Conservation (phyloP, 257 asterid species). For the Knoxia roxburghii region DNA sequence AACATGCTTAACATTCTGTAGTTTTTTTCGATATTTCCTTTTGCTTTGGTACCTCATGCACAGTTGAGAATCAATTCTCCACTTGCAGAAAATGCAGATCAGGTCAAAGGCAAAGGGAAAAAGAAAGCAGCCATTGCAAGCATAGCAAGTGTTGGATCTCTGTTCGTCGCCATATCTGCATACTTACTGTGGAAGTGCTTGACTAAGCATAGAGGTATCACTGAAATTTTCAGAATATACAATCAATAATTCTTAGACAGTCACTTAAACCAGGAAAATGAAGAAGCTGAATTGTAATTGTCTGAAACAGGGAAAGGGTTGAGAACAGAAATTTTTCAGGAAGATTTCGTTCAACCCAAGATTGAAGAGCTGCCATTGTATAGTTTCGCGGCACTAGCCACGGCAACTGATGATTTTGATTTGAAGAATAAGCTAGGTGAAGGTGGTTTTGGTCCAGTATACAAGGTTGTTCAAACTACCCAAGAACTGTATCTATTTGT, state of each 20-base stretch:
- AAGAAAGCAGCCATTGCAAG: conserved; percentile 21
- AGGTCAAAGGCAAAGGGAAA: conserved; percentile 11
- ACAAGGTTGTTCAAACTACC: conserved; percentile 33
- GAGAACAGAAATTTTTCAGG: too few species aligned
- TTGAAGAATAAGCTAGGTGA: conserved; percentile 36
- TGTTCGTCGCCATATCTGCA: conserved; percentile 10
- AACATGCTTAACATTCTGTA: too few species aligned
- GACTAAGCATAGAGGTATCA: conserved; percentile 39
- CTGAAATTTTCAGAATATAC: neutral
- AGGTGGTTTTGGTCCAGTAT: conserved; percentile 68
- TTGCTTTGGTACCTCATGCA: too few species aligned
- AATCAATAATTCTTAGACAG: neutral
- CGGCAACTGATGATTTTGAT: conserved; percentile 41
- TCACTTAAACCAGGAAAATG: neutral
- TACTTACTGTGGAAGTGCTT: conserved; percentile 37
- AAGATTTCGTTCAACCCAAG: too few species aligned
- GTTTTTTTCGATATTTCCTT: too few species aligned
- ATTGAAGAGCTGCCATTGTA: conserved; percentile 7
- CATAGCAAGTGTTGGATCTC: conserved; percentile 19
- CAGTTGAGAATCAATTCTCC: too few species aligned
- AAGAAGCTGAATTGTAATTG: neutral
- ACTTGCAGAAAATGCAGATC: conserved; percentile 17
- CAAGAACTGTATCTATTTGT: neutral
- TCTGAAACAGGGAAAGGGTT: neutral
- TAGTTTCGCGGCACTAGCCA: conserved; percentile 23